Conservation (phyloP, 73 alveolate species). For the Stentor coeruleus region DNA sequence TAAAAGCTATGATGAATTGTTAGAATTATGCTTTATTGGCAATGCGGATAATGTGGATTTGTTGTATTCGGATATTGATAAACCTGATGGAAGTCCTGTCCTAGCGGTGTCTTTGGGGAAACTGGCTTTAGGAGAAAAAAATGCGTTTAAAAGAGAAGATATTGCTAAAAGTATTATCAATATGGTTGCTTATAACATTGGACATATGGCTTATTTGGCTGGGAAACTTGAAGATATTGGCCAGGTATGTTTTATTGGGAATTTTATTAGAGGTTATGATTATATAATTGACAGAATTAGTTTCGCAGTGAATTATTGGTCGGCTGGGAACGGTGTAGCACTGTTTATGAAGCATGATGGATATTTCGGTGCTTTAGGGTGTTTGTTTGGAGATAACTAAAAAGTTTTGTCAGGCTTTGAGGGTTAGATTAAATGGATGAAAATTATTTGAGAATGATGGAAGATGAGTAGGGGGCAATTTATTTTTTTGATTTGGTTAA, state of each 20-base stretch:
- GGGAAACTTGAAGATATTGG: slow-evolving; percentile 62
- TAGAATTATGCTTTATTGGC: slow-evolving; percentile 67
- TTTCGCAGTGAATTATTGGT: slow-evolving; percentile 64
- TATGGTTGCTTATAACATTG: slow-evolving; percentile 77
- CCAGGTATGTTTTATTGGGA: slow-evolving; percentile 74
- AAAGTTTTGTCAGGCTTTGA: no score
- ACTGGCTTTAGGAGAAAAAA: slow-evolving; percentile 54
- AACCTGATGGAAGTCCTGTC: slow-evolving; percentile 42
- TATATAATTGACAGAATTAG: slow-evolving; percentile 59
- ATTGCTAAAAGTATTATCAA: slow-evolving; percentile 60
- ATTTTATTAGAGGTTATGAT: slow-evolving; percentile 66
- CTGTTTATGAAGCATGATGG: slow-evolving; percentile 64
- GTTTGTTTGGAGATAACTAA: neutral
- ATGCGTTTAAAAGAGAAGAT: slow-evolving; percentile 71
- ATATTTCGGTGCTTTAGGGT: slow-evolving; percentile 71
- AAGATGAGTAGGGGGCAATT: no score
- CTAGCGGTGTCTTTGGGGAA: slow-evolving; percentile 76
- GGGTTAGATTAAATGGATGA: no score
- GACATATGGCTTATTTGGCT: slow-evolving; percentile 66
- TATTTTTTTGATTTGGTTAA: no score
- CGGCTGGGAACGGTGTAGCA: slow-evolving; percentile 41
- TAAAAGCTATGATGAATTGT: slow-evolving; percentile 63
- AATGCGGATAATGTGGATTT: slow-evolving; percentile 69
- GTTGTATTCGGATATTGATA: slow-evolving; percentile 64
- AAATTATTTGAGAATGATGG: no score